Percentiles rank a stretch among this genome's conserved stretches.
Evolutionary conservation across 192 early-diverging fungal species (phyloP).

Genomic region (Coemansia sp.): DNA sequence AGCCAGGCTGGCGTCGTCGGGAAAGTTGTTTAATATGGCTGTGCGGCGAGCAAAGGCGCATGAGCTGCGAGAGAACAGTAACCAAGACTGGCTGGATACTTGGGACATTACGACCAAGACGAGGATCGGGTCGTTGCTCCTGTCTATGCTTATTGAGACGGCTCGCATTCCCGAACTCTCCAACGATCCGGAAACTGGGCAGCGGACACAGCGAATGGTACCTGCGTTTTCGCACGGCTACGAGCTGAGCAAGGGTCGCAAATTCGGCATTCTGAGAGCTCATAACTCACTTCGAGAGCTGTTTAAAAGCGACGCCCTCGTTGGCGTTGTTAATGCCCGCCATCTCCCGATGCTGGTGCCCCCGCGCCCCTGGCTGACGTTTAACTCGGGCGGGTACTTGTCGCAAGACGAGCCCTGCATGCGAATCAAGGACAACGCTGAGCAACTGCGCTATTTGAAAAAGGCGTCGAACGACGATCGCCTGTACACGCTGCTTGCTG

Average conservation of each 20-base stretch:
- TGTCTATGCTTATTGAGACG: constrained; percentile 68
- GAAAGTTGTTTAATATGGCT: constrained; percentile 80
- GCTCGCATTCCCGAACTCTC: constrained; percentile 69
- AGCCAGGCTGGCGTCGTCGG: constrained; percentile 73
- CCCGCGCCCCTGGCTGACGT: constrained; percentile 89
- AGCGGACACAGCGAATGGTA: constrained; percentile 61
- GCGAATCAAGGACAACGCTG: constrained; percentile 69
- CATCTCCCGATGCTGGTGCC: constrained; percentile 93
- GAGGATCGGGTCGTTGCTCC: constrained; percentile 62
- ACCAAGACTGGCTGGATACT: constrained; percentile 64
- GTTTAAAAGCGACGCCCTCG: constrained; percentile 62
- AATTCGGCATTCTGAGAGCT: constrained; percentile 73
- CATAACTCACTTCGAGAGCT: constrained; percentile 70
- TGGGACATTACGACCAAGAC: constrained; percentile 67
- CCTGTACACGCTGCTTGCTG: constrained; percentile 68
- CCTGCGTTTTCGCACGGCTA: constrained; percentile 83
- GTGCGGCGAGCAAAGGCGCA: constrained; percentile 71
- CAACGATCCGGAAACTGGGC: constrained; percentile 61
- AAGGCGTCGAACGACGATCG: constrained; percentile 77
- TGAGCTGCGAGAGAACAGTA: constrained; percentile 56
- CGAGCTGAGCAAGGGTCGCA: constrained; percentile 63
- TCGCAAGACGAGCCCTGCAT: constrained; percentile 72
- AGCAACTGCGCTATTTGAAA: constrained; percentile 78
- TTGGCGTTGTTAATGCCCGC: constrained; percentile 67
- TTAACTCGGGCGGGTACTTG: constrained; percentile 84